phyloP scores from a whole-genome alignment of 306 rosid genomes.

The Cajanus cajan region DNA sequence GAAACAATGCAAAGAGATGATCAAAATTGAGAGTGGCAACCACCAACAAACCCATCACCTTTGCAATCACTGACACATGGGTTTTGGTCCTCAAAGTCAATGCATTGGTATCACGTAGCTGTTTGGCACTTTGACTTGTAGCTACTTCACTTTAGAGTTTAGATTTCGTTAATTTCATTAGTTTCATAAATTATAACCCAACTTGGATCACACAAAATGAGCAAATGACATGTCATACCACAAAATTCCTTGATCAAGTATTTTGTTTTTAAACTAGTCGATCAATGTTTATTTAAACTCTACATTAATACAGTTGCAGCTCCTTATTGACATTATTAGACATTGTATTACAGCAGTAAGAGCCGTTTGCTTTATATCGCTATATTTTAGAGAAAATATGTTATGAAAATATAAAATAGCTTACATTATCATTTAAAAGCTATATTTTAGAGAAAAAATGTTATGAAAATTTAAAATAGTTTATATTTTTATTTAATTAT shows the following conservation, averaged over 20 bases:
- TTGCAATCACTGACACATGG: constrained; percentile 30
- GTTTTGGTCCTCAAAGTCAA: constrained; percentile 34
- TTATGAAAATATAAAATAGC: too few relatives aligned
- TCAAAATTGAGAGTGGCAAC: constrained; percentile 22
- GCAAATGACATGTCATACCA: not conserved
- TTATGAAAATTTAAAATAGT: too few relatives aligned
- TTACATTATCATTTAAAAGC: too few relatives aligned
- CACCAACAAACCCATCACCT: constrained; percentile 34
- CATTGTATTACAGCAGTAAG: not conserved
- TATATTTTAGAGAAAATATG: too few relatives aligned
- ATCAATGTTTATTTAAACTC: not conserved
- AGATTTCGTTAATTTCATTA: constrained; percentile 2
- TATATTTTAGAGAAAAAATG: too few relatives aligned
- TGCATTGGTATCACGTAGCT: constrained; percentile 31
- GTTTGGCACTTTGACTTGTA: constrained; percentile 31
- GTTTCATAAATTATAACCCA: too few relatives aligned
- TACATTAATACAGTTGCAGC: not conserved
- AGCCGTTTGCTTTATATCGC: not conserved
- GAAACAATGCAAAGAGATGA: not conserved
- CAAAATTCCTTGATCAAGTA: not conserved
- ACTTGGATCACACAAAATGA: not conserved
- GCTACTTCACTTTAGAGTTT: not conserved
- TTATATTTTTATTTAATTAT: too few relatives aligned
- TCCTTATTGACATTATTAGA: not conserved
- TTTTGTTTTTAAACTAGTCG: not conserved